These are phyloP conservation scores for Nepenthes alata DNA, from an alignment of 179 eudicot genomes.

Conservation along the genomic window DNA sequence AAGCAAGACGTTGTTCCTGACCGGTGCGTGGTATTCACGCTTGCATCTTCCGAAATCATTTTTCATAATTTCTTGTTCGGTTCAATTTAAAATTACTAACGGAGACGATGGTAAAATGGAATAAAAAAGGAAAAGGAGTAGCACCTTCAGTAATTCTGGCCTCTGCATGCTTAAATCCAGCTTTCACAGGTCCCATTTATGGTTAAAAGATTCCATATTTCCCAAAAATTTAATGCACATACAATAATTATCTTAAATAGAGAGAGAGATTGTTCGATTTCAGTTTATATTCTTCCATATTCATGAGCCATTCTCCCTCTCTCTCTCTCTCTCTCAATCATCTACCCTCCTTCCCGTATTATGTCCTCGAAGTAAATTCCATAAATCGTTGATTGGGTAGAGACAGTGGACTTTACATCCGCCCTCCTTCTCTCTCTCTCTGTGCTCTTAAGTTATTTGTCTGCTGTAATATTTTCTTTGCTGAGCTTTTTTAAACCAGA, in stretches of 20 bases:
- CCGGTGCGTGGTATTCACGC: too few species aligned
- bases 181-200: constrained; percentile 19
- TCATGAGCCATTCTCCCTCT: constrained; percentile 3
- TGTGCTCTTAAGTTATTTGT: background rate
- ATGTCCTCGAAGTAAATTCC: too few species aligned
- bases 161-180: constrained; percentile 21
- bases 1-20: too few species aligned
- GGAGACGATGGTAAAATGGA: background rate
- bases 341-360: too few species aligned
- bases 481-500: background rate
- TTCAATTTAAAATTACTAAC: background rate
- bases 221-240: background rate
- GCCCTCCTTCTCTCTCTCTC: constrained; percentile 4
- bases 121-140: constrained; percentile 4
- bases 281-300: background rate
- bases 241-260: too few species aligned
- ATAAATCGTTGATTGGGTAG: too few species aligned
- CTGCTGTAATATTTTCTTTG: background rate
- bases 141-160: constrained; percentile 16
- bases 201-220: constrained; percentile 15
- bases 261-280: background rate
- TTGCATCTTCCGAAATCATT: too few species aligned
- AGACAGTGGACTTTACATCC: too few species aligned
- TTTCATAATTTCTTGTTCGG: too few species aligned
- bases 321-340: background rate